Percentiles rank a stretch among this genome's conserved stretches.
Conservation (phyloP, 257 asterid species). For the Nicotiana tomentosiformis region DNA sequence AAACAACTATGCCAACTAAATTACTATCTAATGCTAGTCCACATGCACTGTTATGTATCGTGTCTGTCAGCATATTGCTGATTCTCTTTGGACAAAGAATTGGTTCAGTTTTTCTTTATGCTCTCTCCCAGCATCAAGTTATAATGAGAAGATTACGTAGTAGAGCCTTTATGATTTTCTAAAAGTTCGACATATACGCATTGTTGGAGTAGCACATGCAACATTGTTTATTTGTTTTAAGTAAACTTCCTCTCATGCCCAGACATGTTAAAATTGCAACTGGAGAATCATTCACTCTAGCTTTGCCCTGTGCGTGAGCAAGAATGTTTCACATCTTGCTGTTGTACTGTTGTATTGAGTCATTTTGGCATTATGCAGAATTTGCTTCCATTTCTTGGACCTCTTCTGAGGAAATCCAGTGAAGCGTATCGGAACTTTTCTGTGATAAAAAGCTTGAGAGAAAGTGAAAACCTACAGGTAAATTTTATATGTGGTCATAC, state of each 20-base stretch:
- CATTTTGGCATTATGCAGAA: conserved; percentile 48
- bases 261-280: not conserved
- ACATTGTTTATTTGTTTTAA: not conserved
- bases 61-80: not conserved
- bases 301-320: not conserved
- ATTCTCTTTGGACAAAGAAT: not conserved
- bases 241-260: not conserved
- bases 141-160: not conserved
- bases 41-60: not conserved
- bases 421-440: conserved; percentile 84
- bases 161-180: not conserved
- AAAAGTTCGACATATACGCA: not conserved
- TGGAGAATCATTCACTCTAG: not conserved
- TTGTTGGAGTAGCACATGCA: not conserved
- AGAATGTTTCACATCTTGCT: conserved; percentile 4
- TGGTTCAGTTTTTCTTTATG: not conserved
- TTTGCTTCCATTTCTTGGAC: conserved; percentile 87
- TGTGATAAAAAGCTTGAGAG: conserved; percentile 83
- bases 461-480: conserved; percentile 93
- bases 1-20: not conserved
- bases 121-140: not conserved
- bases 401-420: conserved; percentile 85
- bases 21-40: not conserved
- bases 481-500: not conserved
- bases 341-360: not conserved